Conservation (phyloP, 257 asterid species). For the Solanum etuberosum region DNA sequence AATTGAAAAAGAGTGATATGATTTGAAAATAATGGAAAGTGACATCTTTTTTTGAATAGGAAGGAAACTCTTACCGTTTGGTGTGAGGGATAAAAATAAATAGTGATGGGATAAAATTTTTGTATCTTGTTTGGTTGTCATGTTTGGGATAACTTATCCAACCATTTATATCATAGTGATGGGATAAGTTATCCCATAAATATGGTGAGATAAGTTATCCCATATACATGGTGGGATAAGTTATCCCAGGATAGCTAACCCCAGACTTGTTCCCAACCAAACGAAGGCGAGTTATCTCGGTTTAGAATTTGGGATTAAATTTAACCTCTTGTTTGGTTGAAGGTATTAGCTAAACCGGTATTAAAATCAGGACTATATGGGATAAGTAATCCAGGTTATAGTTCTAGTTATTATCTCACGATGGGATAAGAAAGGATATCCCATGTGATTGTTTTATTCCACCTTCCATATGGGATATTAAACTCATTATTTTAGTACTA, state of each 20-base stretch:
- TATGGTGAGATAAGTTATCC: no score
- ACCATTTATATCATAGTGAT: no score
- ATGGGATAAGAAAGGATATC: background rate
- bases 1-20: background rate
- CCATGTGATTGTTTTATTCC: background rate
- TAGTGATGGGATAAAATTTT: no score
- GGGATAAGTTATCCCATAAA: no score
- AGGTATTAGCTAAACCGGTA: background rate
- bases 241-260: no score
- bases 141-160: no score
- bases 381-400: background rate
- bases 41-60: background rate
- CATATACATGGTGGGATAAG: no score
- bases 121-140: no score
- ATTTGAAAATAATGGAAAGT: background rate
- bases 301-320: background rate
- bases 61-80: no score
- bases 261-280: no score
- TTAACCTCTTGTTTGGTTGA: background rate
- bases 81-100: no score
- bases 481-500: background rate
- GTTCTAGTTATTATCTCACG: background rate
- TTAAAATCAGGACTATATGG: background rate
- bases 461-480: background rate
- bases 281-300: background rate